Evolutionary conservation across 331 rosid genomes (phyloP).

Genomic region (Saraca asoca): DNA sequence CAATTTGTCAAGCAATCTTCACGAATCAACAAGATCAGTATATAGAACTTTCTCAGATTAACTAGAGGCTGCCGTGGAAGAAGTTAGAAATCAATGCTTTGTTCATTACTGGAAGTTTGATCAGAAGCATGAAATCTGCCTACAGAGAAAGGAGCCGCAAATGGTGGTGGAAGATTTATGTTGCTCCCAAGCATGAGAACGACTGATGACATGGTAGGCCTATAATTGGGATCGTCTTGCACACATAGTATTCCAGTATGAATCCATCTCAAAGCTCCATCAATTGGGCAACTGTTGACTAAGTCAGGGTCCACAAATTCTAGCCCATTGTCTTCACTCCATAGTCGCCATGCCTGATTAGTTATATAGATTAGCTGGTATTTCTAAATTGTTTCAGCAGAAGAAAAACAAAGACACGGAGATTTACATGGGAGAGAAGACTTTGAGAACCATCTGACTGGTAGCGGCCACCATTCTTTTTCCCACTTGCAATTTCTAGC

Average conservation of each 20-base stretch:
- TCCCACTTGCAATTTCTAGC: slow-evolving; percentile 32
- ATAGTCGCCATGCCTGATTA: slow-evolving; percentile 47
- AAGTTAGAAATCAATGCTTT: neutral
- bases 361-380: neutral
- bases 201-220: slow-evolving; percentile 47
- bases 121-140: neutral
- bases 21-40: no score
- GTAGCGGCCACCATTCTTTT: slow-evolving; percentile 35
- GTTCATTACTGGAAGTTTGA: slow-evolving; percentile 9
- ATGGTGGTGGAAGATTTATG: slow-evolving; percentile 35
- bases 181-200: slow-evolving; percentile 44
- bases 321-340: slow-evolving; percentile 40
- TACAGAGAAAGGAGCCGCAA: slow-evolving; percentile 36
- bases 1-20: no score
- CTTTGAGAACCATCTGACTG: slow-evolving; percentile 22
- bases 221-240: slow-evolving; percentile 38
- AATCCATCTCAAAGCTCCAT: slow-evolving; percentile 48
- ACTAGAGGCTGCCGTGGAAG: slow-evolving; percentile 30
- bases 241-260: slow-evolving; percentile 49
- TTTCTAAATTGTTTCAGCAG: neutral
- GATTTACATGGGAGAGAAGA: slow-evolving; percentile 38
- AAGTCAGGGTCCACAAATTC: slow-evolving; percentile 38
- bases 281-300: slow-evolving; percentile 16
- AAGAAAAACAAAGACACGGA: neutral
- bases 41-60: no score